Percentiles rank a stretch among this genome's conserved stretches.
phyloP scores from a whole-genome alignment of 1,284 basidiomycete species.

The Ustilago cynodontis region DNA sequence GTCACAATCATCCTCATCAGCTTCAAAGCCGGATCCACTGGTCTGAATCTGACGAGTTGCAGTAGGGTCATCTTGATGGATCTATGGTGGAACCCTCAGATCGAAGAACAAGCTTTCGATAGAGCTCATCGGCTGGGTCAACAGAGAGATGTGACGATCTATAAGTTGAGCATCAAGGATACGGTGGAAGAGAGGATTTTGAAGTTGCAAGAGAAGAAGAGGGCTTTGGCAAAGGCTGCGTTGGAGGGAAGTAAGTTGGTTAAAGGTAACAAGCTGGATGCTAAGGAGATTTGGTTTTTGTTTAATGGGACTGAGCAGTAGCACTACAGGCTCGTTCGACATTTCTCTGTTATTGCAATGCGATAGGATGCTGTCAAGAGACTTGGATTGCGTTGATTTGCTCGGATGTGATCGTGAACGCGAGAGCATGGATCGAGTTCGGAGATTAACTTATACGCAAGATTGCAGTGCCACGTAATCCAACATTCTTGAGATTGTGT shows the following conservation, averaged over 20 bases:
- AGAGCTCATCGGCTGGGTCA: constrained; percentile 91
- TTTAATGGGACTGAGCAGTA: constrained; percentile 42
- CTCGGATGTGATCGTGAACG: too few relatives aligned
- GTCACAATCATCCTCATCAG: constrained; percentile 88
- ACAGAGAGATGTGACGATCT: constrained; percentile 86
- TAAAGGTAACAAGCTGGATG: constrained; percentile 73
- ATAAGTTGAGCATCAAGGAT: constrained; percentile 87
- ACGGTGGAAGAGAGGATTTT: constrained; percentile 93
- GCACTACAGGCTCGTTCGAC: too few relatives aligned
- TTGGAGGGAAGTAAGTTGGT: constrained; percentile 88
- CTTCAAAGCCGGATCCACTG: constrained; percentile 95
- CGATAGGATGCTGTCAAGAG: too few relatives aligned
- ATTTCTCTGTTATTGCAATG: too few relatives aligned
- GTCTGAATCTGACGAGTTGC: constrained; percentile 92
- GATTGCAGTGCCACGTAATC: too few relatives aligned
- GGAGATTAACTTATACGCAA: too few relatives aligned
- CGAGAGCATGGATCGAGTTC: too few relatives aligned
- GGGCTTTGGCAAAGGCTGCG: constrained; percentile 84
- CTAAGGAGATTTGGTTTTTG: constrained; percentile 51
- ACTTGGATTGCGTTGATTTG: too few relatives aligned
- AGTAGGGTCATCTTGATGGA: constrained; percentile 93
- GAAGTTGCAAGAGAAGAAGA: constrained; percentile 79
- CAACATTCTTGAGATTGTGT: too few relatives aligned
- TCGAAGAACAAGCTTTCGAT: constrained; percentile 88
- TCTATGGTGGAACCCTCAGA: constrained; percentile 81